Evolutionary conservation across 805 yeast species (phyloP), one percentile per base, ranked within the genome.

Genomic region (Clavispora phyllophila): DNA sequence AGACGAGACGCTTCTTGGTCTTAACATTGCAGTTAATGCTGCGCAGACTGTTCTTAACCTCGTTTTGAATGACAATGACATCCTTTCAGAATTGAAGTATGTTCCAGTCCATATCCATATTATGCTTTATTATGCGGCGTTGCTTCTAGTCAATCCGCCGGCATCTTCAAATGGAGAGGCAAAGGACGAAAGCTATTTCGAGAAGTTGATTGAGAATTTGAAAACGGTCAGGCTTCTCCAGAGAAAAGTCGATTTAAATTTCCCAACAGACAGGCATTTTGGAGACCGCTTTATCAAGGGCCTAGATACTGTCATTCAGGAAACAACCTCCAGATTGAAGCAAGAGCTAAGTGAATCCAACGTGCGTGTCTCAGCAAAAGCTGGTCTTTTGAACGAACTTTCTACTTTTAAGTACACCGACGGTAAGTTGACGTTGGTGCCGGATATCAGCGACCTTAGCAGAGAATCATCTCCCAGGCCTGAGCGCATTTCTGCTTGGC

Each of bases 41-140:
- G 88, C 89, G 0, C 73, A 73, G 38, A 78, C 83, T 0, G 81
- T 82, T 0, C 56, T 82, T 39, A 79, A 77, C 44, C 60, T 81
- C 42, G 82, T 80, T 0, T 62, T 81, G 4, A 73, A 72, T 37
- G 88, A 82, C 56, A 61, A 67, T 10, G 87, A 82, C 54, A 78
- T 82, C 26, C 57, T 73, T 22, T 65, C 70, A 8, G 77, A 79
- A 36, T 62, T 82, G 45, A 73, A 72, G 51, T 82, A 78, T 51
- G 83, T 81, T 17, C 89, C 89, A 0, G 76, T 81, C n/a, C 87
- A 82, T 56, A 78, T 82, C 32, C 86, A 81, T 55, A 72, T 82
- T 40, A 82, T 82, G 87, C 61, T 81, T 10, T 82, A 81, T 54
- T 82, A 81, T 50, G 84, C 87, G 2, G 81, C 83, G 0, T 58